Conservation (phyloP, 345 rosid genomes). For the Camelina neglecta region DNA sequence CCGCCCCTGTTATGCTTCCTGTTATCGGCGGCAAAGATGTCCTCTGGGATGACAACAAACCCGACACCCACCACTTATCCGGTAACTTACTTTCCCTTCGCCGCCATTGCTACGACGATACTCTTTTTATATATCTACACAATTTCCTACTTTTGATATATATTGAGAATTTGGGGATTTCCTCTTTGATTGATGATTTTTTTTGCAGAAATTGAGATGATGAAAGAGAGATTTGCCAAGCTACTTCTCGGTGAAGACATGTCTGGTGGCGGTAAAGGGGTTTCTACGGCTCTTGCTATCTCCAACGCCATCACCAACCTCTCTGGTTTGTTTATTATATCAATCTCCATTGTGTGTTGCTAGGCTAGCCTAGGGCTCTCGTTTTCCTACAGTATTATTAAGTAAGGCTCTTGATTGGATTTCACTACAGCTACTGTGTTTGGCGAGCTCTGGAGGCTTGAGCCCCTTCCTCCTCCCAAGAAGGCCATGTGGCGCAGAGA, state of each 20-base stretch:
- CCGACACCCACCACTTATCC: conserved; percentile 71
- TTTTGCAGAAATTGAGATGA: conserved; percentile 72
- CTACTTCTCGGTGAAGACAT: conserved; percentile 96
- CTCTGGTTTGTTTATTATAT: conserved; percentile 56
- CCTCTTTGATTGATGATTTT: no score
- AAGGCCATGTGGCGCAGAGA: conserved; percentile 95
- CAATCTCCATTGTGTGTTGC: neutral
- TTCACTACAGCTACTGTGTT: conserved; percentile 78
- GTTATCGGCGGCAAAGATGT: conserved; percentile 65
- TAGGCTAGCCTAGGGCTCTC: neutral
- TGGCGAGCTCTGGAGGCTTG: conserved; percentile 95
- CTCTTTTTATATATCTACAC: no score
- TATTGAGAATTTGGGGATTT: no score
- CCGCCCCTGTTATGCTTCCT: conserved; percentile 62
- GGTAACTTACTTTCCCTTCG: conserved; percentile 45
- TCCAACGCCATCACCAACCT: conserved; percentile 98
- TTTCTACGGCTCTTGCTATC: conserved; percentile 96
- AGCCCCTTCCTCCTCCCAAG: conserved; percentile 81
- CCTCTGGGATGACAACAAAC: conserved; percentile 68
- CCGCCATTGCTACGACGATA: no score
- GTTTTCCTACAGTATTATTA: neutral
- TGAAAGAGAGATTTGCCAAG: conserved; percentile 99
- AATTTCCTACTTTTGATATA: no score
- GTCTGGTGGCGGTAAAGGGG: conserved; percentile 99
- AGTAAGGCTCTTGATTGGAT: neutral